Conservation (phyloP, 2,329 filamentous ascomycete species). For the Talaromyces pinophilus region DNA sequence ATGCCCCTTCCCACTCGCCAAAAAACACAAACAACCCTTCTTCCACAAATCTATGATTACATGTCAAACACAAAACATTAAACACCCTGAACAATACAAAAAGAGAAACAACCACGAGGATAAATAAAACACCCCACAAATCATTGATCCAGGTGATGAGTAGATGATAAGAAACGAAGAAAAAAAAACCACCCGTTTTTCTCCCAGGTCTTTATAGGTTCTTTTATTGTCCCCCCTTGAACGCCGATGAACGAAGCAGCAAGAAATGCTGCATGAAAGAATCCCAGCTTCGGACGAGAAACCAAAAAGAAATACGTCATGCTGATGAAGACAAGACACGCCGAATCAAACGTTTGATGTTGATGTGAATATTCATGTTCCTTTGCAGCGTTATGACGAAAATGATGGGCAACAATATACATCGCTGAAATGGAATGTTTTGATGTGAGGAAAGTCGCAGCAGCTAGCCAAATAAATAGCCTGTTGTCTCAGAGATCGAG, state of each 20-base stretch:
- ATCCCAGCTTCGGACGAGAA: conserved; percentile 7
- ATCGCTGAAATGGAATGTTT: conserved; percentile 18
- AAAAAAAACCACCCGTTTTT: conserved; percentile 13
- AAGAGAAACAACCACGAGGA: neutral
- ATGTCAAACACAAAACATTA: conserved; percentile 16
- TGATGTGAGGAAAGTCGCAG: conserved; percentile 11
- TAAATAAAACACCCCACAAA: neutral
- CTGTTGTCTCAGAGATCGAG: neutral
- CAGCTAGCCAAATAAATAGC: neutral
- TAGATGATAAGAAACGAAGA: conserved; percentile 20
- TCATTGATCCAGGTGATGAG: neutral
- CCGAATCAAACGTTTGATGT: conserved; percentile 10
- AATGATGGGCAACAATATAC: conserved; percentile 20
- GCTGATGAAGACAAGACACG: conserved; percentile 7
- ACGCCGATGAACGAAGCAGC: conserved; percentile 3
- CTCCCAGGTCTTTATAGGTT: conserved; percentile 9
- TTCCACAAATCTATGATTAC: conserved; percentile 23
- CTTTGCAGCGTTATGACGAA: neutral
- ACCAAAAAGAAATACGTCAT: conserved; percentile 16
- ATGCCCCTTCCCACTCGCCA: neutral
- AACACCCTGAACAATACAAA: neutral
- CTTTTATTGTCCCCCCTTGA: conserved; percentile 5
- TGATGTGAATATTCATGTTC: neutral
- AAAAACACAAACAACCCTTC: neutral
- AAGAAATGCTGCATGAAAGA: neutral